Conservation (phyloP, 2,329 filamentous ascomycete species). For the Aspergillus tanneri region DNA sequence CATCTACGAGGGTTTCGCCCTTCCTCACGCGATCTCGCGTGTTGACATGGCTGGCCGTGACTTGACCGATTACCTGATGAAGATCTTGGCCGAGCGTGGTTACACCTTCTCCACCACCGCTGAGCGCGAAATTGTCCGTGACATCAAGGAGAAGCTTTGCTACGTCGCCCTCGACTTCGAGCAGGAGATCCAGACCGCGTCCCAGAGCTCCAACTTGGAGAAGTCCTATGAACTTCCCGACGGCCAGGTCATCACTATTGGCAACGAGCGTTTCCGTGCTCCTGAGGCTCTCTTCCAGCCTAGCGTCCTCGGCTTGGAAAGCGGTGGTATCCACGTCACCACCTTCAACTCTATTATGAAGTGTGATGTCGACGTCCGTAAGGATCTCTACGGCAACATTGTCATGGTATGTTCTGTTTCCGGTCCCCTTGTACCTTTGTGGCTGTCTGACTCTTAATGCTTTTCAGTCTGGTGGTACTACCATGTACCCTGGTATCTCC, state of each 20-base stretch:
- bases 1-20: slow-evolving; percentile 99
- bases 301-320: slow-evolving; percentile 95
- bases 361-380: slow-evolving; percentile 99
- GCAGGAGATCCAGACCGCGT: slow-evolving; percentile 99
- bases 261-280: slow-evolving; percentile 99
- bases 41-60: slow-evolving; percentile 99
- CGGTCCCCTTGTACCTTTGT: slow-evolving; percentile 12
- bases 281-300: slow-evolving; percentile 99
- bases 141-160: slow-evolving; percentile 99
- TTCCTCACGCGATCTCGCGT: slow-evolving; percentile 99
- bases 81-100: slow-evolving; percentile 98
- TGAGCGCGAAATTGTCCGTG: slow-evolving; percentile 99
- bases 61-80: slow-evolving; percentile 99
- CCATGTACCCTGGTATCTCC: slow-evolving; percentile 99
- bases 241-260: slow-evolving; percentile 99
- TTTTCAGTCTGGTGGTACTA: slow-evolving; percentile 98
- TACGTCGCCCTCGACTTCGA: slow-evolving; percentile 99
- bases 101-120: slow-evolving; percentile 99
- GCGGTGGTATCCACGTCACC: slow-evolving; percentile 98
- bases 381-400: slow-evolving; percentile 99
- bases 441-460: slow-evolving; percentile 6
- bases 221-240: slow-evolving; percentile 99
- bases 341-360: slow-evolving; percentile 99
- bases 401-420: slow-evolving; percentile 78
- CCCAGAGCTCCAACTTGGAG: slow-evolving; percentile 97